Conservation (phyloP, 1,284 basidiomycete genomes). For the Puccinia sorghi region DNA sequence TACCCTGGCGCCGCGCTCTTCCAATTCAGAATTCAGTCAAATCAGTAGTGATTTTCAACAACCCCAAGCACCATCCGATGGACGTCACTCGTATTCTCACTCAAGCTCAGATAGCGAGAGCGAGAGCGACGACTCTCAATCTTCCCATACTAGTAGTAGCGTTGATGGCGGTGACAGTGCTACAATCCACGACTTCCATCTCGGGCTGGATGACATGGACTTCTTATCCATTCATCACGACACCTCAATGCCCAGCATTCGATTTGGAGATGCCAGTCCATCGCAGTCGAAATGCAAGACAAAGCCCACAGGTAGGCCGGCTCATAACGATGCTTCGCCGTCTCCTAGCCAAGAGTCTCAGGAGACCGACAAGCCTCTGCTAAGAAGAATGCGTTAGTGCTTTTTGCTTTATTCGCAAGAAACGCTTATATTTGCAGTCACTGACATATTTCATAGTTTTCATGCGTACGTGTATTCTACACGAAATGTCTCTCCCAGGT, state of each 20-base stretch:
- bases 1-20: not conserved
- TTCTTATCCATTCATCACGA: constrained; percentile 35
- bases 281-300: constrained; percentile 21
- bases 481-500: not conserved
- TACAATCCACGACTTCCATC: constrained; percentile 39
- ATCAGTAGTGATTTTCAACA: constrained; percentile 10
- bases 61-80: not conserved
- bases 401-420: not conserved
- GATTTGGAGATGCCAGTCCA: constrained; percentile 38
- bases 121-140: constrained; percentile 1
- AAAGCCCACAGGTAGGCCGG: not conserved
- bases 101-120: constrained; percentile 4
- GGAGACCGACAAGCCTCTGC: constrained; percentile 2
- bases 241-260: constrained; percentile 41
- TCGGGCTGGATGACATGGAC: constrained; percentile 41
- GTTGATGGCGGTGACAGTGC: constrained; percentile 29
- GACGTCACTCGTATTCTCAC: constrained; percentile 1
- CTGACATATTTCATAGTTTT: constrained; percentile 34
- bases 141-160: constrained; percentile 19
- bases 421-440: not conserved
- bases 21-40: constrained; percentile 39
- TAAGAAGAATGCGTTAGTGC: constrained; percentile 38
- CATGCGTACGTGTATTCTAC: constrained; percentile 28
- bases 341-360: constrained; percentile 8
- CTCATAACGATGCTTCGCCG: not conserved